Evolutionary conservation across 371 early-diverging fungal genomes (phyloP).

Genomic region (Mucor mucedo): DNA sequence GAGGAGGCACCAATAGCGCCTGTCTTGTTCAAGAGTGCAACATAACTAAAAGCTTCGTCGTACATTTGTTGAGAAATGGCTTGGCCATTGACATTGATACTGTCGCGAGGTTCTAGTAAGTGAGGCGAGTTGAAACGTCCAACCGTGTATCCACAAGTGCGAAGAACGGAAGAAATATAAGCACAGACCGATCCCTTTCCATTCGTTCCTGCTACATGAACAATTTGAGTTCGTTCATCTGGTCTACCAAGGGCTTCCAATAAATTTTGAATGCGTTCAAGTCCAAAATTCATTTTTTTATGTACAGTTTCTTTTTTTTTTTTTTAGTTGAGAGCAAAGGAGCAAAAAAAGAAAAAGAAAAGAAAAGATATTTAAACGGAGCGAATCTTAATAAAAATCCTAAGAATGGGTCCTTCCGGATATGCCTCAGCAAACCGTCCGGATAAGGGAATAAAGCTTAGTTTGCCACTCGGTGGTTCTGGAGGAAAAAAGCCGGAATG

Average conservation of each 20-base stretch:
- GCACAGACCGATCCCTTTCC: slow-evolving; percentile 85
- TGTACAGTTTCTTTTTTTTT: too few relatives aligned
- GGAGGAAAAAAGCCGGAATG: too few relatives aligned
- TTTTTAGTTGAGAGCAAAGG: too few relatives aligned
- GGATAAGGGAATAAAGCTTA: too few relatives aligned
- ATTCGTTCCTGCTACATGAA: slow-evolving; percentile 87
- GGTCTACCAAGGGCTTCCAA: slow-evolving; percentile 66
- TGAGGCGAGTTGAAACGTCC: slow-evolving; percentile 85
- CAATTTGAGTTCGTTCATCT: slow-evolving; percentile 53
- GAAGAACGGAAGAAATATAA: slow-evolving; percentile 55
- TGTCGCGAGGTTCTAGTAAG: slow-evolving; percentile 70
- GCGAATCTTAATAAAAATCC: too few relatives aligned
- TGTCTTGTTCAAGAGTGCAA: slow-evolving; percentile 32
- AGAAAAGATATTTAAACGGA: too few relatives aligned
- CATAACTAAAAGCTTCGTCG: slow-evolving; percentile 35
- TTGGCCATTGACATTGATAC: slow-evolving; percentile 61
- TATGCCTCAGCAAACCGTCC: too few relatives aligned
- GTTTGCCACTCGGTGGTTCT: too few relatives aligned
- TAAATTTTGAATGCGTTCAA: slow-evolving; percentile 66
- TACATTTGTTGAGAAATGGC: slow-evolving; percentile 50
- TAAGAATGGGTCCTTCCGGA: too few relatives aligned
- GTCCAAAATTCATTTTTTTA: slow-evolving; percentile 63
- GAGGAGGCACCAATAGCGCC: slow-evolving; percentile 33
- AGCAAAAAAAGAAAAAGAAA: too few relatives aligned
- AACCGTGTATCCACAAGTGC: slow-evolving; percentile 40